These are phyloP conservation scores for Neonectria ditissima DNA, from an alignment of 2,329 filamentous ascomycete genomes.

Conservation along the genomic window DNA sequence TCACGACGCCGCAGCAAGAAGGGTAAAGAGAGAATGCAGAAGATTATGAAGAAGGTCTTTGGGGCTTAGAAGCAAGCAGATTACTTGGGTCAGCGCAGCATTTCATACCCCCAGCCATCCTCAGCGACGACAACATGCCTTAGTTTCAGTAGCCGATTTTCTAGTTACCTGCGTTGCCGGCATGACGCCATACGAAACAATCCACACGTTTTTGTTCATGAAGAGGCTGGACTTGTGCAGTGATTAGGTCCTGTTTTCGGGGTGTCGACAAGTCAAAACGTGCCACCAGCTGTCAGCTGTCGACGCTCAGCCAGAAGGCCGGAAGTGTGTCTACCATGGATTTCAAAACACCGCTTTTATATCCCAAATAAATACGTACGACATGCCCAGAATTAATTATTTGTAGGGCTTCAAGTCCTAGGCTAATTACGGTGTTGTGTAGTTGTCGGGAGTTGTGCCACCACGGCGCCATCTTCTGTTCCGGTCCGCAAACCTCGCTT, in stretches of 20 bases:
- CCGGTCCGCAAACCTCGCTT: not conserved
- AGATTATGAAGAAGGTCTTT: conserved; percentile 26
- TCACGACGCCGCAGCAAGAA: not conserved
- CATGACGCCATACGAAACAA: not conserved
- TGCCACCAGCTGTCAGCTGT: not conserved
- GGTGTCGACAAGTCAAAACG: not conserved
- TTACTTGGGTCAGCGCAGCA: not conserved
- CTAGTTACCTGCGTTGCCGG: not conserved
- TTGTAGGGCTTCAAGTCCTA: not conserved
- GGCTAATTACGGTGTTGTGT: not conserved
- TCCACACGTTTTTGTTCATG: not conserved
- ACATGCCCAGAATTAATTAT: not conserved
- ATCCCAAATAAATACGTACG: not conserved
- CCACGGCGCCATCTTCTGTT: not conserved
- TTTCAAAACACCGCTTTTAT: not conserved
- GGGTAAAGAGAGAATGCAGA: conserved; percentile 14
- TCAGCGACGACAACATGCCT: not conserved
- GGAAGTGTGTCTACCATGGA: not conserved
- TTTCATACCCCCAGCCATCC: not conserved
- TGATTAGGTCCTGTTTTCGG: not conserved
- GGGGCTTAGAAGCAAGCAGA: conserved; percentile 2
- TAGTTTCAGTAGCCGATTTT: not conserved
- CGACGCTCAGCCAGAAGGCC: not conserved
- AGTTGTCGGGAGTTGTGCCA: not conserved
- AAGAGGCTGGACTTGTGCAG: not conserved